These are phyloP conservation scores for Seiridium cupressi DNA, from an alignment of 2,329 filamentous ascomycete genomes.

Conservation along the genomic window DNA sequence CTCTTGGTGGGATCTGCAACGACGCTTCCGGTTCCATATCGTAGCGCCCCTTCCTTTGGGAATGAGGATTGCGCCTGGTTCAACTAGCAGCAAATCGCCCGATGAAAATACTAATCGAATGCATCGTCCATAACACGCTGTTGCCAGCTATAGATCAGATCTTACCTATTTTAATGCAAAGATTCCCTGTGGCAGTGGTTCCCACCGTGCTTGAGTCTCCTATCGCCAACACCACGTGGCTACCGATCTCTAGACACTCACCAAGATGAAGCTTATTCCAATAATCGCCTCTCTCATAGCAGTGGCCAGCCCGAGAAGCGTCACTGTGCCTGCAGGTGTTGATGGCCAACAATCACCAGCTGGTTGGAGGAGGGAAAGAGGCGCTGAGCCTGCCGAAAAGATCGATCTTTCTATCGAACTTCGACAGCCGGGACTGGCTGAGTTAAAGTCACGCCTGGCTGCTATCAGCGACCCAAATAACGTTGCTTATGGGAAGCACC, in stretches of 20 bases:
- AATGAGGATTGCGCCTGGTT: not conserved
- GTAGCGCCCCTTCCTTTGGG: not conserved
- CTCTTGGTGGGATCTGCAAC: not conserved
- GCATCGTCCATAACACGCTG: no score
- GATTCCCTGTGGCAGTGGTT: no score
- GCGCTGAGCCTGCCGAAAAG: constrained; percentile 21
- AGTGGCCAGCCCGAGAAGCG: constrained; percentile 3
- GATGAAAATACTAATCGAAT: not conserved
- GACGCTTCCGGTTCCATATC: not conserved
- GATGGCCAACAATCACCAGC: constrained; percentile 17
- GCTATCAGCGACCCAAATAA: constrained; percentile 19
- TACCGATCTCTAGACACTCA: no score
- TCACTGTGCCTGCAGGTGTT: constrained; percentile 6
- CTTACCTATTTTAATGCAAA: no score
- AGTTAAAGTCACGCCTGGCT: constrained; percentile 25
- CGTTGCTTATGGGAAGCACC: constrained; percentile 24
- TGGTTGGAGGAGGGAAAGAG: constrained; percentile 23
- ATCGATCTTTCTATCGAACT: constrained; percentile 27
- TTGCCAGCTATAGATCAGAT: no score
- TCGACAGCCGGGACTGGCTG: constrained; percentile 25
- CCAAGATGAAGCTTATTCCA: not conserved
- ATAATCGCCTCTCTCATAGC: not conserved
- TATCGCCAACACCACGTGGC: no score
- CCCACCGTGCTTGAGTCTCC: no score
- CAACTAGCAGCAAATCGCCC: not conserved